Base-by-base conservation (phyloP, 176 grass and related monocot genomes). In the Oryza longistaminata region DNA sequence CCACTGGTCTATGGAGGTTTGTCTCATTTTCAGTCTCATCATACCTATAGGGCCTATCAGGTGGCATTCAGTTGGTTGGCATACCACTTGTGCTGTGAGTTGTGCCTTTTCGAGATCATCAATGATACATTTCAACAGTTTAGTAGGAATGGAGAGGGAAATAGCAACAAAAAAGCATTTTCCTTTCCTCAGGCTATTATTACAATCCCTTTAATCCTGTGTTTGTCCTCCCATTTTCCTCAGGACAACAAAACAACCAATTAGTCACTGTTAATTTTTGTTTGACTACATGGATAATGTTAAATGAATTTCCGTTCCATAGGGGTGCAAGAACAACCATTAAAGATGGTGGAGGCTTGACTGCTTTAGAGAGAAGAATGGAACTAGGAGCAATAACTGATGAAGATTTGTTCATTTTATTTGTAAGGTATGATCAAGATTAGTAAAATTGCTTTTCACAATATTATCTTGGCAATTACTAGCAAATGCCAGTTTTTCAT, bases 291-390 rank as follows among this genome's bases (percentile, higher is more conserved):
- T 64, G n/a, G 46, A 79, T 39, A 19, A 1, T 74, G 64, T 86
- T 82, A 68, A 80, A 34, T 48, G 66, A 8, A 42, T 24, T 15
- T 79, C 33, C 52, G 81, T 70, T 81, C n/a, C 50, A 62, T 75
- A 95, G 95, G 89, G 91, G 95, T 88, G 91, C 91, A 49, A 90
- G 86, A 82, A 92, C 88, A 76, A 88, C 95, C 80, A 91, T 92
- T 66, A 95, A 88, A 87, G 95, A 98, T 88, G 93, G 87, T 9
- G 93, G 93, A 27, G 91, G 90, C 15, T 42, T 98, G 70, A 98
- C 95, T 84, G 91, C 95, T 80, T 85, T 98, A 46, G 95, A 98
- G 87, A 95, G 95, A 84, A 88, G 93, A 90, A 98, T 98, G 95
- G 95, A 98, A 68, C 93, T 95, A 55, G 95, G 95, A 86, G 95